phyloP scores from a whole-genome alignment of 1,139 yeast genomes.

The Candida tropicalis region DNA sequence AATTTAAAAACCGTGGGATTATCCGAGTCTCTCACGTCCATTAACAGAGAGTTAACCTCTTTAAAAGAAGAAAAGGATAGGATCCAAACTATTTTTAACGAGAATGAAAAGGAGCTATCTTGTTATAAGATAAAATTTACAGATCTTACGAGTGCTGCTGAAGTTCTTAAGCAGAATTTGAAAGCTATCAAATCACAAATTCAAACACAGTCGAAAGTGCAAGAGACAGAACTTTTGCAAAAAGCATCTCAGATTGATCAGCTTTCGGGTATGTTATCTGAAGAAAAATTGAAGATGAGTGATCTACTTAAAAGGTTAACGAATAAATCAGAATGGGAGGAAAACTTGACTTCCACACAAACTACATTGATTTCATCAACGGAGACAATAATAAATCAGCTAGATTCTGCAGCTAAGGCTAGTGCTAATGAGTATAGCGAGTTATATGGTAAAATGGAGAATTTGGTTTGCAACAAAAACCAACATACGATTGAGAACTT shows the following conservation, averaged over 20 bases:
- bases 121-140: conserved; percentile 1
- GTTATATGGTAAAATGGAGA: too few relatives aligned
- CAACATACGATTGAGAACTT: too few relatives aligned
- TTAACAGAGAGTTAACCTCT: not conserved
- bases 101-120: not conserved
- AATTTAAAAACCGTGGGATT: not conserved
- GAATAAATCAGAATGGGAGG: conserved; percentile 2
- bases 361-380: not conserved
- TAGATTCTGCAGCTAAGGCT: not conserved
- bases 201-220: conserved; percentile 7
- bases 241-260: conserved; percentile 12
- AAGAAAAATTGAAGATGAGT: conserved; percentile 11
- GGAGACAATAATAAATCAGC: not conserved
- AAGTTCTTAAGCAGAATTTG: not conserved
- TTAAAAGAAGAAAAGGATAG: not conserved
- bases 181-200: conserved; percentile 4
- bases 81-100: not conserved
- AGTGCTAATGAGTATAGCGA: not conserved
- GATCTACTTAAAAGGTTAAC: conserved; percentile 3
- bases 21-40: not conserved
- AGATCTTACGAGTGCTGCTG: not conserved
- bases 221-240: conserved; percentile 8
- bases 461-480: too few relatives aligned
- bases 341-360: not conserved
- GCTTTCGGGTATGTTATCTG: conserved; percentile 15